Base-by-base conservation (phyloP, 805 yeast species). In the Lipomyces anomalus region DNA sequence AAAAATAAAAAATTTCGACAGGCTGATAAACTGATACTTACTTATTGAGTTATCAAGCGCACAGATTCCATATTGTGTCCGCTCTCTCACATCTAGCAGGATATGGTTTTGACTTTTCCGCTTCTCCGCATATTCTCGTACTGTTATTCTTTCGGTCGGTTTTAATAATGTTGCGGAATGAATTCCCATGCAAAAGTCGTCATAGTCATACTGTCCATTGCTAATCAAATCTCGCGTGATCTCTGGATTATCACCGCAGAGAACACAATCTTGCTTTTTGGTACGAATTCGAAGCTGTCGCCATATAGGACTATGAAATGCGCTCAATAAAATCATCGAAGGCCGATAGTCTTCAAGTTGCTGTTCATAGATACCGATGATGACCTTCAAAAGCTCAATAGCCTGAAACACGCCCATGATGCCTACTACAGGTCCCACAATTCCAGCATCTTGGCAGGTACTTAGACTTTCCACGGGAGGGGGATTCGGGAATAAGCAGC, bases 351-450 rank as follows among this genome's bases (percentile, higher is more conserved):
- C 74, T 1, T 33, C 28, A 1, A 44, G 32, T 0, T 69, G 64
- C 7, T 24, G 30, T 6, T 44, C 53, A 56, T 85, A n/a, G 11
- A 26, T 84, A 30, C 65, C 68, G 0, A 74, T 80, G 2, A 82
- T 70, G 2, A 90, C 69, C 61, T 90, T 89, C 22, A 94, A 72
- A 0, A 95, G 73, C 58, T 92, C 98, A 18, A 83, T 66, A 0
- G 96, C 95, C 84, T 92, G 90, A 71, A 84, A 72, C 0, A 79
- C 71, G 6, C 98, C 99, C 61, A 90, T 78, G 1, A 87, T 57
- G 0, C 98, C 99, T 44, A 92, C 94, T n/a, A 89, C 92, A 0
- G 97, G 95, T 0, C 98, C 98, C 22, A 92, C 64, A 0, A 90
- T 94, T 4, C 97, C 97, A 2, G 95, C 95, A 64, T 88, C 97